Conservation (phyloP, 805 yeast species). For the Jamesozyma lodderae region DNA sequence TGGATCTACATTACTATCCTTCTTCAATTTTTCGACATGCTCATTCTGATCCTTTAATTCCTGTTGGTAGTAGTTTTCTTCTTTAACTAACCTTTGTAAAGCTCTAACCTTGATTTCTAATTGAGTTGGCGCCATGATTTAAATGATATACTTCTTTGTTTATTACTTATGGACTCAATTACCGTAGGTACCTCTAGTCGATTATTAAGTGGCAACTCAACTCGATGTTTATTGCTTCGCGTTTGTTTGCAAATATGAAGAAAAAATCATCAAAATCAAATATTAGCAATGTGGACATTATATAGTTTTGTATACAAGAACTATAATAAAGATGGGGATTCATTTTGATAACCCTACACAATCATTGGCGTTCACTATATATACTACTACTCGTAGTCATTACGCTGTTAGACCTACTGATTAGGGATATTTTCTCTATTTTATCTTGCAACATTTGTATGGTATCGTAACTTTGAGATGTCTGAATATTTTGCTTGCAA, state of each 20-base stretch:
- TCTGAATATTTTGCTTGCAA: neutral
- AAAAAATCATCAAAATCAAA: too few relatives aligned
- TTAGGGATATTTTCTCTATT: slow-evolving; percentile 9
- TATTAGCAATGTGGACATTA: too few relatives aligned
- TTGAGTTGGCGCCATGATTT: slow-evolving; percentile 55
- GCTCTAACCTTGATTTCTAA: slow-evolving; percentile 67
- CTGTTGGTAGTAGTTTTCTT: slow-evolving; percentile 48
- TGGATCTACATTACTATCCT: slow-evolving; percentile 40
- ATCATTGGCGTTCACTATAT: slow-evolving; percentile 4
- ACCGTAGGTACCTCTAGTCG: too few relatives aligned
- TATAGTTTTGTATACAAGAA: too few relatives aligned
- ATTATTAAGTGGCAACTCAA: too few relatives aligned
- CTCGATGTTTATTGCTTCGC: too few relatives aligned
- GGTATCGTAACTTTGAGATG: slow-evolving; percentile 2
- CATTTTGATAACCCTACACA: too few relatives aligned
- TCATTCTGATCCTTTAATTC: slow-evolving; percentile 50
- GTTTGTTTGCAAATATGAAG: too few relatives aligned
- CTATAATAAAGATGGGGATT: too few relatives aligned
- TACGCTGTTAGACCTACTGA: neutral
- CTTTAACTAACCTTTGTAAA: slow-evolving; percentile 58
- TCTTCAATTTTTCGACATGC: slow-evolving; percentile 39
- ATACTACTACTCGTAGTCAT: slow-evolving; percentile 7
- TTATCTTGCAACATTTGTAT: slow-evolving; percentile 10
- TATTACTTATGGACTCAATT: too few relatives aligned
- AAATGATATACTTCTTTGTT: neutral